Evolutionary conservation across 805 yeast genomes (phyloP).

Genomic region (Saccharomycopsis sp.): DNA sequence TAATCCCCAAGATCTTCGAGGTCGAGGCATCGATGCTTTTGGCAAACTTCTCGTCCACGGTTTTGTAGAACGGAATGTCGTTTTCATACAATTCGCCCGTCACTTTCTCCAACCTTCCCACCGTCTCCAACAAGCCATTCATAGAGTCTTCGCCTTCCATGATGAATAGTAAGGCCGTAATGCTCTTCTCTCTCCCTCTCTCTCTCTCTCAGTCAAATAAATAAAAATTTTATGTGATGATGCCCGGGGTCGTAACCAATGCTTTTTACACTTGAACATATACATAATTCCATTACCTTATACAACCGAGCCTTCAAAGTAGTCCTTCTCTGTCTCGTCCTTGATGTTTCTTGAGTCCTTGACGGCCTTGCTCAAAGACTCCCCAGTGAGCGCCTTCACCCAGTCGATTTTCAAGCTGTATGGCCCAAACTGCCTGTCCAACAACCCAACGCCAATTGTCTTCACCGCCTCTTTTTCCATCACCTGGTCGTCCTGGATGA

Average conservation of each 20-base stretch:
- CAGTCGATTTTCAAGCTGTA: constrained; percentile 61
- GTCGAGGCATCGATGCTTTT: constrained; percentile 29
- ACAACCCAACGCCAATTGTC: constrained; percentile 68
- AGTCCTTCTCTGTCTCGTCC: no score
- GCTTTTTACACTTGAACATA: no score
- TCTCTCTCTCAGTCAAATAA: no score
- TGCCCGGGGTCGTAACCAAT: no score
- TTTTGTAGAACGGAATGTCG: constrained; percentile 65
- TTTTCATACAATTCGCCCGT: constrained; percentile 47
- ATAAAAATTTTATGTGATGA: no score
- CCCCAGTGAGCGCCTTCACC: constrained; percentile 59
- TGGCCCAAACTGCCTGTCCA: constrained; percentile 74
- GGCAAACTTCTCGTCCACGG: constrained; percentile 25
- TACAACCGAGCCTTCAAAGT: no score
- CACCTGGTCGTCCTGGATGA: constrained; percentile 45
- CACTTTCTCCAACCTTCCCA: constrained; percentile 1
- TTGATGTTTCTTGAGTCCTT: constrained; percentile 27
- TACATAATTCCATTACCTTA: no score
- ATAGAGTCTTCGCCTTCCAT: no score
- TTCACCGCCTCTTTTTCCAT: constrained; percentile 57
- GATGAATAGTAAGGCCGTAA: no score
- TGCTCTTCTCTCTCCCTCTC: no score
- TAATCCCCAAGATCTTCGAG: constrained; percentile 33
- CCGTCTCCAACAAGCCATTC: no score
- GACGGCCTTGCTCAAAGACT: constrained; percentile 36